Evolutionary conservation across 2,329 filamentous ascomycete genomes (phyloP).

Genomic region (Aspergillus latus): DNA sequence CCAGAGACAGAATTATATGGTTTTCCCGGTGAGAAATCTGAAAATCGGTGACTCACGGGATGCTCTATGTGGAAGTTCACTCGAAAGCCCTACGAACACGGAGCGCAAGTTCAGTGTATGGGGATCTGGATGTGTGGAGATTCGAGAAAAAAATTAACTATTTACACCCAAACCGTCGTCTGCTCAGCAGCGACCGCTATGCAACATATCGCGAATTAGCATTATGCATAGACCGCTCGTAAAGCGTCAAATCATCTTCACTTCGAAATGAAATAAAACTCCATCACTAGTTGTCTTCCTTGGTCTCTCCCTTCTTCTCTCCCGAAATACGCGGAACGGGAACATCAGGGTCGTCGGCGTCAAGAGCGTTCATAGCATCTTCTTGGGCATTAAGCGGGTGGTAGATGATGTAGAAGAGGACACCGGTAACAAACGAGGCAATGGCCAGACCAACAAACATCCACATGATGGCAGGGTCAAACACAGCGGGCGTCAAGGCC

Average conservation of each 20-base stretch:
- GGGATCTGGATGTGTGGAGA: too few relatives aligned
- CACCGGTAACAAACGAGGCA: constrained; percentile 50
- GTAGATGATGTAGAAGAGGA: constrained; percentile 56
- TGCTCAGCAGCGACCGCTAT: too few relatives aligned
- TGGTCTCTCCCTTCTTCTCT: not conserved
- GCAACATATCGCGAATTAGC: not conserved
- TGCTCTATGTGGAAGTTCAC: not conserved
- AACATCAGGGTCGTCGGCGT: constrained; percentile 36
- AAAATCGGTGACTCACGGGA: not conserved
- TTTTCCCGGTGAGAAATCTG: too few relatives aligned
- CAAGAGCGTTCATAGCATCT: constrained; percentile 52
- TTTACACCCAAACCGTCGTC: too few relatives aligned
- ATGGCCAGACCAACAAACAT: constrained; percentile 62
- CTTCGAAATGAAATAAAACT: not conserved
- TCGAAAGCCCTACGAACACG: too few relatives aligned
- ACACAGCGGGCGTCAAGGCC: constrained; percentile 59
- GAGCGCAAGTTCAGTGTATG: too few relatives aligned
- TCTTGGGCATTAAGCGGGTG: constrained; percentile 50
- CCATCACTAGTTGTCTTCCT: constrained; percentile 1
- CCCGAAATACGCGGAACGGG: constrained; percentile 8
- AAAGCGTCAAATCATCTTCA: not conserved
- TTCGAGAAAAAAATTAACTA: too few relatives aligned
- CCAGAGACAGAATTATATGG: too few relatives aligned
- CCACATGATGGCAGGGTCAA: constrained; percentile 66
- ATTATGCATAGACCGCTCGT: not conserved